A percentile compares a stretch with the other conserved stretches of the same genome.
phyloP scores from a whole-genome alignment of 2,329 filamentous ascomycete species.

The Cercospora nicotianae region DNA sequence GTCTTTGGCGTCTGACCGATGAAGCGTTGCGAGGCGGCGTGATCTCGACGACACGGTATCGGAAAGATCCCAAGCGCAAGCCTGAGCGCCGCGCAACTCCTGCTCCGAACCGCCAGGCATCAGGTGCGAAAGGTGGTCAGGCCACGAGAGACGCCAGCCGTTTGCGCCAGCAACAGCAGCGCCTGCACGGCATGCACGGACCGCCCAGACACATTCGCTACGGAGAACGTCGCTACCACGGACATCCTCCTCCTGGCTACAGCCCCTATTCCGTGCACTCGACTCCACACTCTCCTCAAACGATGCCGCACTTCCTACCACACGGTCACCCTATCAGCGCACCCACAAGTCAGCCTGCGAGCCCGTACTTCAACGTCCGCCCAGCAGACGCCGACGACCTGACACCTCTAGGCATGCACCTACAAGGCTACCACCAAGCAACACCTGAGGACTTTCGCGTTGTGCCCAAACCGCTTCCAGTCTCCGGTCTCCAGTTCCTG shows the following conservation, averaged over 20 bases:
- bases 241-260: conserved; percentile 13
- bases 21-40: conserved; percentile 71
- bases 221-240: conserved; percentile 10
- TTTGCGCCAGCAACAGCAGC: conserved; percentile 25
- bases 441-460: conserved; percentile 14
- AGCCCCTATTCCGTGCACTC: conserved; percentile 21
- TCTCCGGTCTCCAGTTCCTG: conserved; percentile 19
- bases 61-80: conserved; percentile 50
- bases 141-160: conserved; percentile 40
- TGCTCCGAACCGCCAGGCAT: conserved; percentile 45
- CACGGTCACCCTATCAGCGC: conserved; percentile 5
- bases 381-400: conserved; percentile 11
- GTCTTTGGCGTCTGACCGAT: conserved; percentile 73
- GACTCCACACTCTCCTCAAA: conserved; percentile 12
- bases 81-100: conserved; percentile 32
- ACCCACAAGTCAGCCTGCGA: conserved; percentile 11
- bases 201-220: conserved; percentile 12
- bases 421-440: conserved; percentile 6
- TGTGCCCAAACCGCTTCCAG: conserved; percentile 10
- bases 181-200: conserved; percentile 8
- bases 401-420: background rate
- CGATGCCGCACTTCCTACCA: background rate
- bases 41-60: conserved; percentile 73
- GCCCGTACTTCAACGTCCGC: conserved; percentile 18
- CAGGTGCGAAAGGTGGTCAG: conserved; percentile 49